Evolutionary conservation across 805 yeast genomes (phyloP).

Genomic region (Starmera pachycereana): DNA sequence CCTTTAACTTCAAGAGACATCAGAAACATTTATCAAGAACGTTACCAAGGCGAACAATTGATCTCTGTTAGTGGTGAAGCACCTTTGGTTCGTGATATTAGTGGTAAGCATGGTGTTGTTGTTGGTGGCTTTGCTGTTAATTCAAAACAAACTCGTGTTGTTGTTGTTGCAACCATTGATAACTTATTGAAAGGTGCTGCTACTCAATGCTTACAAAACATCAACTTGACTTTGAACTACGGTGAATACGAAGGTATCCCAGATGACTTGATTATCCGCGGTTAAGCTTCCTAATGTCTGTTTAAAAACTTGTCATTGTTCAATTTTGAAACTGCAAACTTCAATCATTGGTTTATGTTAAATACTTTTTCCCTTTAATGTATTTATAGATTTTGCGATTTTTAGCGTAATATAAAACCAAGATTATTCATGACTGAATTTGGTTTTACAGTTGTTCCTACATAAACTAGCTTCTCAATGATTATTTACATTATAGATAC

Average conservation of each 20-base stretch:
- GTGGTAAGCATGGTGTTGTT: conserved; percentile 91
- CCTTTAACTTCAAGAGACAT: conserved; percentile 70
- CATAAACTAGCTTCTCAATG: no score
- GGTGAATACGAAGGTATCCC: conserved; percentile 97
- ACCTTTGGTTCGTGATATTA: conserved; percentile 83
- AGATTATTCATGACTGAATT: no score
- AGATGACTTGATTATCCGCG: conserved; percentile 35
- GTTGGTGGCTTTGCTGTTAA: conserved; percentile 95
- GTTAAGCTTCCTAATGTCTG: conserved; percentile 4
- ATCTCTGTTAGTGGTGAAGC: conserved; percentile 84
- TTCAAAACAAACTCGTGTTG: conserved; percentile 81
- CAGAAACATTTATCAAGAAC: conserved; percentile 76
- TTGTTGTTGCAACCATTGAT: conserved; percentile 90
- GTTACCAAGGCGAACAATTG: conserved; percentile 79
- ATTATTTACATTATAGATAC: no score
- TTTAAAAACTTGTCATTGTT: no score
- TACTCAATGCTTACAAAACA: conserved; percentile 95
- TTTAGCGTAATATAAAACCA: no score
- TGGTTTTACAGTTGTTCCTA: no score
- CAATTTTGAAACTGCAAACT: no score
- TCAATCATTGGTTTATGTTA: no score
- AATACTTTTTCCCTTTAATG: no score
- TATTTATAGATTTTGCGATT: no score
- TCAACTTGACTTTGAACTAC: conserved; percentile 81
- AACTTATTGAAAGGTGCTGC: conserved; percentile 97